These are phyloP conservation scores for Lentinula raphanica DNA, from an alignment of 768 basidiomycete genomes.

Conservation along the genomic window DNA sequence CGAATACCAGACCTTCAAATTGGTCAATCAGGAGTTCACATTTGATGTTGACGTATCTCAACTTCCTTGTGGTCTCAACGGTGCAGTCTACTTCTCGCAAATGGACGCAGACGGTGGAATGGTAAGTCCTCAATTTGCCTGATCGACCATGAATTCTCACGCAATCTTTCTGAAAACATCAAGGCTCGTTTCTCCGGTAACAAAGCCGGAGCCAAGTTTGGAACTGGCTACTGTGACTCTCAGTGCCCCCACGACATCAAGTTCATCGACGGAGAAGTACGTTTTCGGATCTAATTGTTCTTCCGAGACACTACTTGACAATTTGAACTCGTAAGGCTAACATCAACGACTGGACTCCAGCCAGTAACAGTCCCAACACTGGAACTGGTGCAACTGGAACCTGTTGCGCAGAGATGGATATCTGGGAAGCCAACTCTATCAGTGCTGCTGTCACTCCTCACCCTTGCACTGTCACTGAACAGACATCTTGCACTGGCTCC, in stretches of 20 bases:
- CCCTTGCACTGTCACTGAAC: conserved; percentile 31
- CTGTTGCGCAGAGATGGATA: conserved; percentile 29
- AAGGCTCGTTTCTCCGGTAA: conserved; percentile 37
- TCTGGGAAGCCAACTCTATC: conserved; percentile 37
- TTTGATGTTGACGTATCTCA: conserved; percentile 46
- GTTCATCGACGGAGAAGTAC: conserved; percentile 51
- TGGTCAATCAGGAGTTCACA: conserved; percentile 39
- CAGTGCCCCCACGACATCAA: conserved; percentile 61
- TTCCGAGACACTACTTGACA: background rate
- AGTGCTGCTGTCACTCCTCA: conserved; percentile 39
- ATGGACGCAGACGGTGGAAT: conserved; percentile 50
- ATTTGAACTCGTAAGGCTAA: conserved; percentile 22
- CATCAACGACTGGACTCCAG: conserved; percentile 33
- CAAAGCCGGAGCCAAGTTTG: conserved; percentile 51
- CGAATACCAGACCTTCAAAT: conserved; percentile 23
- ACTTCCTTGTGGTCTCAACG: conserved; percentile 43
- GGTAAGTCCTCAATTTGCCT: conserved; percentile 12
- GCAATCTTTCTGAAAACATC: background rate
- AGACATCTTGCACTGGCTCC: conserved; percentile 30
- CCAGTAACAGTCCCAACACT: conserved; percentile 24
- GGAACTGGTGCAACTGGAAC: conserved; percentile 31
- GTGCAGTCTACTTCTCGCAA: conserved; percentile 41
- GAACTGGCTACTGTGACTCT: conserved; percentile 63
- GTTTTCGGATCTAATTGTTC: background rate
- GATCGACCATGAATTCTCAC: background rate